Base-by-base conservation (phyloP, 768 basidiomycete species). In the Podaxis rugospora region DNA sequence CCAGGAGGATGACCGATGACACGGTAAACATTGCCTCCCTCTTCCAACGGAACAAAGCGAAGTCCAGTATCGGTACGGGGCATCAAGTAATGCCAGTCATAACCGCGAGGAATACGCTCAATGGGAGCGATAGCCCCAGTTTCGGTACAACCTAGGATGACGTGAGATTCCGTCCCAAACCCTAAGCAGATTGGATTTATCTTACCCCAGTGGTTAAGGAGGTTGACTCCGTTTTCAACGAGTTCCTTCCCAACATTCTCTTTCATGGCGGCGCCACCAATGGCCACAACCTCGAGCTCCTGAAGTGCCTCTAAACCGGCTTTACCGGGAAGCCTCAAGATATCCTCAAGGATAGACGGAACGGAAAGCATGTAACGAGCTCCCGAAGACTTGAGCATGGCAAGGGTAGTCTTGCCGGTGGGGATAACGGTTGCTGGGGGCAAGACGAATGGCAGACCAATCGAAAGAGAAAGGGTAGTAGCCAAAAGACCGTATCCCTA, bases 171-270 rank as follows among this genome's bases (percentile, higher is more conserved):
- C 44, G 42, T 51, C 5, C 37, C 21, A 40, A 25, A 11, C 27
- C 9, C 18, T 2, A 51, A 62, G 11, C 14, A 42, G 21, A 13
- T 27, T 14, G 21, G 27, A 13, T 25, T 51, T 7, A 9, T 61
- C 69, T 50, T 57, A 75, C 76, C 76, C 75, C 76, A 78, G 59
- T 78, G 76, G 51, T 77, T 78, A 9, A 78, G 62, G 11, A 77
- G 61, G 9, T 72, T 73, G 39, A 78, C 73, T 7, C 72, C 73
- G 4, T 71, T 67, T 9, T 59, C 65, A 11, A 65, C 68, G 5
- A 77, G 67, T 27, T 71, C 69, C 16, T 61, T 28, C 1, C 70
- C 72, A 46, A 77, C 67, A 46, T 53, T 65, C 52, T 76, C 74
- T 42, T 77, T 77, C 71, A 78, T 74, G 1, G 75, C 73, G 2